Evolutionary conservation across 1,139 yeast species (phyloP), one percentile per base, ranked within the genome.

Genomic region (Candida dubliniensis): DNA sequence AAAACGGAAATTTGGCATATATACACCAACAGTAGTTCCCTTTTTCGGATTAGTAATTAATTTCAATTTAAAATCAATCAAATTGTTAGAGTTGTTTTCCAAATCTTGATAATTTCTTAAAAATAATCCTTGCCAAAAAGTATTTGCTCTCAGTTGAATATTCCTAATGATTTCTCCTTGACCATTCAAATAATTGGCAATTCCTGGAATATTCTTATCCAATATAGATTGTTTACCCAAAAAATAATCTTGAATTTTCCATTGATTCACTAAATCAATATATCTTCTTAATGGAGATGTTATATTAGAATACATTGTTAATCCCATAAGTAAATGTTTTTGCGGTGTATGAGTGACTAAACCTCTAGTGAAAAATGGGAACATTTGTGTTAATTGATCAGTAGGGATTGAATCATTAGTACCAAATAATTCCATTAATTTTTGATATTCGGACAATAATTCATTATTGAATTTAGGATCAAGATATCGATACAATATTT

Each of bases 271-370:
- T 55, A 90, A 66, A 61, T 93, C 99, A n/a, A 84, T 83, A 54
- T 79, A 86, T 52, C 99, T 70, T 63, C 99, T 72, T 50, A 93
- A 71, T 1, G 99, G 99, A 0, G 97, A 90, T 0, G 99, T 90
- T 2, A 87, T 83, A 33, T 89, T 87, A 7, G 87, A 74, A 58
- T 93, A 90, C 11, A 69, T 63, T 0, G 65, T 61, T 9, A 85
- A 65, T 2, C 95, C 96, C 38, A 90, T 66, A 46, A 86, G 79
- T 27, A 73, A 71, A 61, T 91, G 97, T 0, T 62, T 60, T 1
- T 57, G 57, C 57, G 59, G 76, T 45, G 47, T 66, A 53, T 51
- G 71, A 56, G 52, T 71, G 43, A 46, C 66, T 38, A 56, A 64
- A 48, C 63, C 76, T 55, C 58, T 66, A 6, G 58, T 47, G 42